These are phyloP conservation scores for Sporothrix inflata DNA, from an alignment of 2,329 filamentous ascomycete species.

Conservation along the genomic window DNA sequence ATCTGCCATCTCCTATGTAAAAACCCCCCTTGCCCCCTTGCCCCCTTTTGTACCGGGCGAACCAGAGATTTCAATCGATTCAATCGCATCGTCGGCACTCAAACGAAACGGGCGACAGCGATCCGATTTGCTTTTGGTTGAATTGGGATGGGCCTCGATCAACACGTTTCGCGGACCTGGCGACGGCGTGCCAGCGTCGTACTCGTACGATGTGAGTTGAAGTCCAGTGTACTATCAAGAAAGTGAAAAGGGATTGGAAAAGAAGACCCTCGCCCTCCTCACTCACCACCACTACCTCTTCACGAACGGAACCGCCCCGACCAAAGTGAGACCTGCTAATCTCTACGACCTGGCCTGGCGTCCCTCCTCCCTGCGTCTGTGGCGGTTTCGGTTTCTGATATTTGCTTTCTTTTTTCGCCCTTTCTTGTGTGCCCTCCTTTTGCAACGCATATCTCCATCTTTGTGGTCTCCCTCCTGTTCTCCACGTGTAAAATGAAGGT, in stretches of 20 bases:
- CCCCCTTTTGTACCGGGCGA: background rate
- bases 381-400: constrained; percentile 4
- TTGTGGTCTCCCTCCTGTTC: background rate
- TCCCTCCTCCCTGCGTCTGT: background rate
- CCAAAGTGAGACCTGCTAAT: constrained; percentile 21
- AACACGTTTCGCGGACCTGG: background rate
- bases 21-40: background rate
- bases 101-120: background rate
- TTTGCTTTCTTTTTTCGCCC: background rate
- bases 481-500: background rate
- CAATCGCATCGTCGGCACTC: constrained; percentile 10
- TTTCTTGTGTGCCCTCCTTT: background rate
- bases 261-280: background rate
- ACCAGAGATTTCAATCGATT: background rate
- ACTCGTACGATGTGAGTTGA: background rate
- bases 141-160: background rate
- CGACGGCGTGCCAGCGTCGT: background rate
- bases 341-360: constrained; percentile 6
- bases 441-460: background rate
- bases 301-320: background rate
- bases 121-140: background rate
- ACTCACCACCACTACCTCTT: no score
- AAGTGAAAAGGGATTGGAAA: background rate
- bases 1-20: background rate
- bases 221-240: no score